Percentiles rank a stretch among this genome's conserved stretches.
phyloP scores from a whole-genome alignment of 306 rosid genomes.

The Vigna hirtella region DNA sequence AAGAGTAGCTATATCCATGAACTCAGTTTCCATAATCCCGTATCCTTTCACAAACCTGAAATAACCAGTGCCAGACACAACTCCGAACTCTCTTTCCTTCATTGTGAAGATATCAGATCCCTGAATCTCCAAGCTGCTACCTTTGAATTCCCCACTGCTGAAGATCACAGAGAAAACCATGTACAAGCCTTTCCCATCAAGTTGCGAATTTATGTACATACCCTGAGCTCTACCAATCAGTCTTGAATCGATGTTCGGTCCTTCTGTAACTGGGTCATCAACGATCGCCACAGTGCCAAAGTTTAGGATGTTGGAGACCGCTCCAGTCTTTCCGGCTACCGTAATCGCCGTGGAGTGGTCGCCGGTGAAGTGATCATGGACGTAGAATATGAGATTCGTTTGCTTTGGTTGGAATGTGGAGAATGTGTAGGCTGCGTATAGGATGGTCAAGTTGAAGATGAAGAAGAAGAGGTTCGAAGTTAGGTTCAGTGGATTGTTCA shows the following conservation, averaged over 20 bases:
- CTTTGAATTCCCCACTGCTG: constrained; percentile 56
- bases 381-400: constrained; percentile 67
- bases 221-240: constrained; percentile 72
- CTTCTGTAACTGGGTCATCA: constrained; percentile 64
- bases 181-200: constrained; percentile 59
- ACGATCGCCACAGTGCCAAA: constrained; percentile 66
- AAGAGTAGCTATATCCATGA: constrained; percentile 56
- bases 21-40: constrained; percentile 67
- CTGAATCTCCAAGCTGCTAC: constrained; percentile 70
- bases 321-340: constrained; percentile 56
- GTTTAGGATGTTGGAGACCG: constrained; percentile 53
- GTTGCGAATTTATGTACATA: constrained; percentile 58
- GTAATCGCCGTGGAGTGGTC: constrained; percentile 54
- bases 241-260: constrained; percentile 51
- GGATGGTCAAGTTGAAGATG: constrained; percentile 51
- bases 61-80: constrained; percentile 71
- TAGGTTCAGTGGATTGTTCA: constrained; percentile 50
- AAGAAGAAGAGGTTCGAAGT: constrained; percentile 52
- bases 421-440: constrained; percentile 54
- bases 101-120: constrained; percentile 53
- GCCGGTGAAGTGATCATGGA: constrained; percentile 72
- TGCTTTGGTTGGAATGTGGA: constrained; percentile 52
- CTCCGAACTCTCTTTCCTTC: constrained; percentile 57
- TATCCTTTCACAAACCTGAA: constrained; percentile 68
- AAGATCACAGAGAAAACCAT: constrained; percentile 66